Evolutionary conservation across 2,329 filamentous ascomycete species (phyloP), one percentile per base, ranked within the genome.

Genomic region (Penicillium sp.): DNA sequence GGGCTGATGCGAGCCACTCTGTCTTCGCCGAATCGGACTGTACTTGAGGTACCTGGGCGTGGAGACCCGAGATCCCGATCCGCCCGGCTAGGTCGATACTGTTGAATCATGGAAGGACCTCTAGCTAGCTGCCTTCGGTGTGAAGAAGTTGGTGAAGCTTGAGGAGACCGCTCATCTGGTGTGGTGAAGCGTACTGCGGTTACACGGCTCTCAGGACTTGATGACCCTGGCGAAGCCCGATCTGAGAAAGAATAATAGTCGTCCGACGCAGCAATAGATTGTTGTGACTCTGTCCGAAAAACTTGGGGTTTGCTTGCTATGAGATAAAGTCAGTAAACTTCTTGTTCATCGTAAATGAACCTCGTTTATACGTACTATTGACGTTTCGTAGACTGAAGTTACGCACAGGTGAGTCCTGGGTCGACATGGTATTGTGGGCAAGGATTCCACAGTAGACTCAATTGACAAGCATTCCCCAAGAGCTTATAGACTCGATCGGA

Each of bases 161-260:
- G 59, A 9, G 65, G 65, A 18, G 60, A 62, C 32, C 65, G 62
- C 4, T 73, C 74, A n/a, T 68, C 67, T 40, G 74, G 70, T 7
- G 74, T 76, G 35, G 71, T 66, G 65, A 75, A 76, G 51, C 68
- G 69, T 54, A 69, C 66, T 28, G 69, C 63, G 23, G 67, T 71
- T 4, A 67, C 64, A 53, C 66, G 66, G 53, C 69, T 73, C 46
- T 56, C 63, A 62, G 46, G 64, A 66, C 68, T 70, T 24, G 69
- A 67, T 39, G 68, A 66, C 52, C 38, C 44, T 13, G 28, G 28
- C 3, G 28, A 29, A 24, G 46, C 44, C 40, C 63, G 65, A 43
- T 76, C 69, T 23, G 73, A 75, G 51, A 76, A 70, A 13, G 74
- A 75, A 55, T 74, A 76, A 52, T 75, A 77, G 58, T 77, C 74